Evolutionary conservation across 345 rosid genomes (phyloP).

Genomic region (Eucalyptus viminalis): DNA sequence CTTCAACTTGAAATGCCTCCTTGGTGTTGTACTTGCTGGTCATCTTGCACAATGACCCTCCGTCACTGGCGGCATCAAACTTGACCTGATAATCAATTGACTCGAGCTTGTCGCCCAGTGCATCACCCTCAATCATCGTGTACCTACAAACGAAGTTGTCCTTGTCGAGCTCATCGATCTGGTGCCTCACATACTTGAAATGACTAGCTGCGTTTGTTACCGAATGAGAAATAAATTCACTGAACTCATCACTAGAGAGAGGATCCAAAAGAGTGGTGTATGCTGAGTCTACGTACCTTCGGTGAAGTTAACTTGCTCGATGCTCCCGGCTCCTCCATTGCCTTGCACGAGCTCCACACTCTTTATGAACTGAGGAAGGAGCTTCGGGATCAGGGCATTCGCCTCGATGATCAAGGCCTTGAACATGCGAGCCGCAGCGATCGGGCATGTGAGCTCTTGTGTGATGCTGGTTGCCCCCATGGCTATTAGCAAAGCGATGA

Average conservation of each 20-base stretch:
- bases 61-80: slow-evolving; percentile 6
- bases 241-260: not conserved
- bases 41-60: slow-evolving; percentile 4
- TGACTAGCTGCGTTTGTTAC: not conserved
- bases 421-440: slow-evolving; percentile 16
- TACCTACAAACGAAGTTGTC: not conserved
- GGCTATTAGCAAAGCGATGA: not conserved
- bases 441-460: slow-evolving; percentile 1
- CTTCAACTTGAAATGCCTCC: not conserved
- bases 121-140: slow-evolving; percentile 16
- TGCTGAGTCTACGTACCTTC: not conserved
- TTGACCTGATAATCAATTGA: slow-evolving; percentile 9
- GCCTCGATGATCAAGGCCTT: slow-evolving; percentile 8
- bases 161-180: not conserved
- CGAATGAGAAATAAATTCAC: not conserved
- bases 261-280: not conserved
- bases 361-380: slow-evolving; percentile 9
- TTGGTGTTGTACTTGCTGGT: slow-evolving; percentile 9
- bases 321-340: slow-evolving; percentile 20
- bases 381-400: not conserved
- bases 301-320: slow-evolving; percentile 9
- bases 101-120: slow-evolving; percentile 2
- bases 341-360: slow-evolving; percentile 5
- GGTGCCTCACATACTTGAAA: slow-evolving; percentile 5
- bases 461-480: slow-evolving; percentile 10